These are phyloP conservation scores for Russula emetica DNA, from an alignment of 768 basidiomycete species.

Conservation along the genomic window DNA sequence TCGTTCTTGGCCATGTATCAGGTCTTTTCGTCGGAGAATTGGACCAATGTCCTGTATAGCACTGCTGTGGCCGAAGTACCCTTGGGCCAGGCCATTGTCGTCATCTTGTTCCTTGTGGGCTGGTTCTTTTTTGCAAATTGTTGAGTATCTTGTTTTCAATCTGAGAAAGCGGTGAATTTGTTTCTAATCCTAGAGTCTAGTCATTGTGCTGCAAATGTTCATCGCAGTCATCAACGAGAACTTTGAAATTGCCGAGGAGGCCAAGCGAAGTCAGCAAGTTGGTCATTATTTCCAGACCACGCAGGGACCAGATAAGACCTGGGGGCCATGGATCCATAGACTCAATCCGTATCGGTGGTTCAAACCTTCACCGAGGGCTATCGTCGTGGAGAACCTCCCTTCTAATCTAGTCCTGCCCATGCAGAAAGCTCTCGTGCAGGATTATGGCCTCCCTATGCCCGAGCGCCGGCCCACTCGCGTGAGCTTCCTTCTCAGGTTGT, in stretches of 20 bases:
- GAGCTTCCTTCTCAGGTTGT: constrained; percentile 13
- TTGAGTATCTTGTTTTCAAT: constrained; percentile 39
- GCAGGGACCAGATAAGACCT: constrained; percentile 45
- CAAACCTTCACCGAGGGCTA: constrained; percentile 64
- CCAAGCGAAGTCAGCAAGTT: constrained; percentile 78
- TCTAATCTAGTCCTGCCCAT: constrained; percentile 74
- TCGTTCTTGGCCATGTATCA: constrained; percentile 84
- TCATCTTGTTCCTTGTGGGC: constrained; percentile 64
- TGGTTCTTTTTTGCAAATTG: constrained; percentile 95
- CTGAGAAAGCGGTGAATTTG: neutral
- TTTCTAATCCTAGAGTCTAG: constrained; percentile 38
- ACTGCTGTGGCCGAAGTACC: constrained; percentile 56
- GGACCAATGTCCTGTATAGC: constrained; percentile 72
- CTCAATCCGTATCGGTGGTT: constrained; percentile 89
- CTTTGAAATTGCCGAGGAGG: constrained; percentile 87
- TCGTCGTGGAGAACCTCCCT: constrained; percentile 67
- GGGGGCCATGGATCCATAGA: constrained; percentile 61
- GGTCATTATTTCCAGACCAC: constrained; percentile 60
- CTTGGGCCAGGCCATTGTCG: constrained; percentile 65
- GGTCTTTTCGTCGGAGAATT: constrained; percentile 91
- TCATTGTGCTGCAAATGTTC: constrained; percentile 92
- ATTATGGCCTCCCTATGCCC: constrained; percentile 42
- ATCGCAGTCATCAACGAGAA: constrained; percentile 97
- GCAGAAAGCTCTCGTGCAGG: constrained; percentile 69
- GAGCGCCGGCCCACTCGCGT: constrained; percentile 36